Evolutionary conservation across 495 filamentous ascomycete genomes (phyloP).

Genomic region (Annulohypoxylon nitens): DNA sequence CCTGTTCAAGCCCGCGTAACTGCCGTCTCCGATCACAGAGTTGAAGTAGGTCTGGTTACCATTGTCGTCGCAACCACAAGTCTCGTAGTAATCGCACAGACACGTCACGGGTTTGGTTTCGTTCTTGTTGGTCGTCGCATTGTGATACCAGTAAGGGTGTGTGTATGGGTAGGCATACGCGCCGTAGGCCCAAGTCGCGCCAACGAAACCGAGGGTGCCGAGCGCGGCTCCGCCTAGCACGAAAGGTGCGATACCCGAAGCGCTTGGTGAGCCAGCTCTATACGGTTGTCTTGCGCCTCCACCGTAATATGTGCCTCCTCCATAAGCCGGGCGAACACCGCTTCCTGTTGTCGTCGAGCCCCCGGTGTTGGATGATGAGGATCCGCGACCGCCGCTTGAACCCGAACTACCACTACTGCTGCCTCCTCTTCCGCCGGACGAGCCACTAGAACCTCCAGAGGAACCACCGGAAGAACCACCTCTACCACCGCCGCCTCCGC

Average conservation of each 20-base stretch:
- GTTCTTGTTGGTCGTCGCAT: slow-evolving; percentile 67
- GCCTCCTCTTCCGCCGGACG: slow-evolving; percentile 20
- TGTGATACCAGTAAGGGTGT: slow-evolving; percentile 73
- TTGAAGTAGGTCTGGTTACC: slow-evolving; percentile 69
- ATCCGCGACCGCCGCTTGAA: slow-evolving; percentile 38
- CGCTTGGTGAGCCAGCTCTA: slow-evolving; percentile 67
- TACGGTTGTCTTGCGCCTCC: slow-evolving; percentile 83
- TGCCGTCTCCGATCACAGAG: slow-evolving; percentile 74
- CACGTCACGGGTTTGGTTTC: slow-evolving; percentile 80
- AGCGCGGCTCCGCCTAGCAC: slow-evolving; percentile 70
- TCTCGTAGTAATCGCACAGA: slow-evolving; percentile 75
- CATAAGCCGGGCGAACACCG: slow-evolving; percentile 71
- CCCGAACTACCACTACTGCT: slow-evolving; percentile 9
- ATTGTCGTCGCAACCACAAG: slow-evolving; percentile 86
- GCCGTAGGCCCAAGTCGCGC: slow-evolving; percentile 71
- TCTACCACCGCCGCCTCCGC: slow-evolving; percentile 65
- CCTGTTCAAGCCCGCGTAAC: slow-evolving; percentile 68
- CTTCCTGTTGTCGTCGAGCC: slow-evolving; percentile 75
- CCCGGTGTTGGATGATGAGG: slow-evolving; percentile 66
- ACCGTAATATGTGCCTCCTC: slow-evolving; percentile 79
- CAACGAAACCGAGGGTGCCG: slow-evolving; percentile 65
- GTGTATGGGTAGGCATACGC: slow-evolving; percentile 78
- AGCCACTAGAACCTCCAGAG: slow-evolving; percentile 53
- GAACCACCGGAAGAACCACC: slow-evolving; percentile 55
- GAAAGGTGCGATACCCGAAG: slow-evolving; percentile 70